Percentiles rank a stretch among this genome's conserved stretches.
Conservation (phyloP, 768 basidiomycete species). For the Mycena rosella region DNA sequence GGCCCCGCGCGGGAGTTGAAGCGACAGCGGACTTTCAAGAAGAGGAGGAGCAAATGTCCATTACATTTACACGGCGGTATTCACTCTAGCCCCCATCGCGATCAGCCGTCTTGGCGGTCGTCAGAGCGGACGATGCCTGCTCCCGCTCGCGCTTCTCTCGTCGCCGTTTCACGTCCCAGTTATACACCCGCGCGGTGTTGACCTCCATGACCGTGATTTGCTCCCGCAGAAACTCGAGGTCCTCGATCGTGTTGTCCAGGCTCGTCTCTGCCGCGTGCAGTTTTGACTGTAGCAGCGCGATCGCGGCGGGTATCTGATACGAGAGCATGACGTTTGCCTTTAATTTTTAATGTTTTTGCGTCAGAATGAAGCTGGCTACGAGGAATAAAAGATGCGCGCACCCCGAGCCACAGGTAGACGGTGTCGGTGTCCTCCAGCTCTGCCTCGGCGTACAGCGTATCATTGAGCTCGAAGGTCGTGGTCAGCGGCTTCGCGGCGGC, state of each 20-base stretch:
- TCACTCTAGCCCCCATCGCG: constrained; percentile 21
- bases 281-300: constrained; percentile 80
- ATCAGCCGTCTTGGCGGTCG: constrained; percentile 5
- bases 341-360: background rate
- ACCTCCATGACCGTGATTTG: constrained; percentile 97
- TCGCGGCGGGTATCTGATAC: constrained; percentile 86
- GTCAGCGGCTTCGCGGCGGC: constrained; percentile 68
- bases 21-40: no score
- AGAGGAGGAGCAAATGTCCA: background rate
- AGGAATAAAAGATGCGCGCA: constrained; percentile 54
- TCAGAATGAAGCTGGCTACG: background rate
- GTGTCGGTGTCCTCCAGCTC: constrained; percentile 88
- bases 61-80: no score
- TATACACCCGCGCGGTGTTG: constrained; percentile 95
- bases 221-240: constrained; percentile 93
- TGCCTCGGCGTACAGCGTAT: constrained; percentile 95
- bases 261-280: constrained; percentile 76
- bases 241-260: constrained; percentile 80
- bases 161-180: constrained; percentile 93
- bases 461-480: constrained; percentile 95
- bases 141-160: constrained; percentile 66
- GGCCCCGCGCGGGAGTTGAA: no score
- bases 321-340: constrained; percentile 99
- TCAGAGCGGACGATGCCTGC: constrained; percentile 39
- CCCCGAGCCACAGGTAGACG: constrained; percentile 96